These are phyloP conservation scores for Psilocybe subaeruginosa DNA, from an alignment of 768 basidiomycete species.

Conservation along the genomic window DNA sequence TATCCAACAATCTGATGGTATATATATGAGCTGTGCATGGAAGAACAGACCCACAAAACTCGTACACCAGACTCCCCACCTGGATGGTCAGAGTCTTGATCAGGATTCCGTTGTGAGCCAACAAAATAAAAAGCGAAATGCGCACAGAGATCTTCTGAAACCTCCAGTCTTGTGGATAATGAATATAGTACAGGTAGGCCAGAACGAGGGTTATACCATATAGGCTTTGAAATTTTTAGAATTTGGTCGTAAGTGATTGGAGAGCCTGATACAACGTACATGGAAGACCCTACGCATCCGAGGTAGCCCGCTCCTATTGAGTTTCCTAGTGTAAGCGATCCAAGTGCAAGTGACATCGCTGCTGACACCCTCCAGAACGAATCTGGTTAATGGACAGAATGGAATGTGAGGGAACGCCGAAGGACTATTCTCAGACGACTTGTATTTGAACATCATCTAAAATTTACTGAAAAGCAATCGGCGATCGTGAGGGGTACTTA, in stretches of 20 bases:
- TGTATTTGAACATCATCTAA: not conserved
- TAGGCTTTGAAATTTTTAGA: not conserved
- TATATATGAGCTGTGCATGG: not conserved
- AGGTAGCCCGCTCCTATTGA: conserved; percentile 5
- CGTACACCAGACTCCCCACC: conserved; percentile 14
- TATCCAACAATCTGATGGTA: conserved; percentile 30
- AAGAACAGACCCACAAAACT: not conserved
- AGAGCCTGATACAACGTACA: not conserved
- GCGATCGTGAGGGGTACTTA: not conserved
- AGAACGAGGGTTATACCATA: conserved; percentile 23
- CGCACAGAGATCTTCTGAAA: conserved; percentile 37
- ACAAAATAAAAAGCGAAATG: conserved; percentile 1
- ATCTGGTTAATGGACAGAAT: not conserved
- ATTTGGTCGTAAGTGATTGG: too few species aligned
- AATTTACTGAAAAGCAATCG: not conserved
- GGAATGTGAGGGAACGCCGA: not conserved
- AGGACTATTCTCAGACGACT: not conserved
- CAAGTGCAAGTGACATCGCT: not conserved
- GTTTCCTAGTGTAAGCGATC: not conserved
- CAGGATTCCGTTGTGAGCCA: not conserved
- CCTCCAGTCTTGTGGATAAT: conserved; percentile 31
- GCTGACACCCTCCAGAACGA: not conserved
- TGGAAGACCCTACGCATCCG: not conserved
- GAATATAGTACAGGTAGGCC: conserved; percentile 36
- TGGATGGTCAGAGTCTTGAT: not conserved